phyloP scores from a whole-genome alignment of 1,284 basidiomycete species.

The Lignosus rhinocerotis region DNA sequence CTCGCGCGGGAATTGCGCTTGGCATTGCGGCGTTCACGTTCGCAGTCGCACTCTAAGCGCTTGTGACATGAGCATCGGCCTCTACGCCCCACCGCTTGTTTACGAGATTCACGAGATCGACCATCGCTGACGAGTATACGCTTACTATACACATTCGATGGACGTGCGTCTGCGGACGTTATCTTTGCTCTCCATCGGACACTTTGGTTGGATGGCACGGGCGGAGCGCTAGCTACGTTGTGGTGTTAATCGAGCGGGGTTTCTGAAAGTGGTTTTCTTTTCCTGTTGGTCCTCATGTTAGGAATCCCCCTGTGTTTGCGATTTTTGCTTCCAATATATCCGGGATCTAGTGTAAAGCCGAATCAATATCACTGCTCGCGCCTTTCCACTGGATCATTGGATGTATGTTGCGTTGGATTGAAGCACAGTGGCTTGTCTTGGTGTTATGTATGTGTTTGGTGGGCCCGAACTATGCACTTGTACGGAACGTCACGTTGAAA shows the following conservation, averaged over 20 bases:
- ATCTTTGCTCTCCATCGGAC: neutral
- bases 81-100: neutral
- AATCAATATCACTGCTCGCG: too few species aligned
- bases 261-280: neutral
- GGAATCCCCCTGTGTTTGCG: neutral
- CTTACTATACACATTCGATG: neutral
- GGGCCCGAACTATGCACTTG: too few species aligned
- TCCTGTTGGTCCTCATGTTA: neutral
- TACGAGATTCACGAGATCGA: neutral
- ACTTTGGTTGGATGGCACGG: neutral
- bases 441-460: too few species aligned
- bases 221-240: too few species aligned
- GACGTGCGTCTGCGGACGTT: neutral
- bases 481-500: too few species aligned
- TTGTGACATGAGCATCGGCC: neutral
- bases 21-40: slow-evolving; percentile 27
- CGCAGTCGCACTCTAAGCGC: slow-evolving; percentile 21
- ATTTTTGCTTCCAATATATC: neutral
- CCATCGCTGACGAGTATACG: neutral
- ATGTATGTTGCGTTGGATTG: too few species aligned
- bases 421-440: too few species aligned
- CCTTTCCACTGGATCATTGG: too few species aligned
- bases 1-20: slow-evolving; percentile 23
- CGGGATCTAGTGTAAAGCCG: neutral
- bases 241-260: neutral